Percentiles rank a stretch among this genome's conserved stretches.
phyloP scores from a whole-genome alignment of 352 stramenopile genomes.

The Phytophthora cryptogea region DNA sequence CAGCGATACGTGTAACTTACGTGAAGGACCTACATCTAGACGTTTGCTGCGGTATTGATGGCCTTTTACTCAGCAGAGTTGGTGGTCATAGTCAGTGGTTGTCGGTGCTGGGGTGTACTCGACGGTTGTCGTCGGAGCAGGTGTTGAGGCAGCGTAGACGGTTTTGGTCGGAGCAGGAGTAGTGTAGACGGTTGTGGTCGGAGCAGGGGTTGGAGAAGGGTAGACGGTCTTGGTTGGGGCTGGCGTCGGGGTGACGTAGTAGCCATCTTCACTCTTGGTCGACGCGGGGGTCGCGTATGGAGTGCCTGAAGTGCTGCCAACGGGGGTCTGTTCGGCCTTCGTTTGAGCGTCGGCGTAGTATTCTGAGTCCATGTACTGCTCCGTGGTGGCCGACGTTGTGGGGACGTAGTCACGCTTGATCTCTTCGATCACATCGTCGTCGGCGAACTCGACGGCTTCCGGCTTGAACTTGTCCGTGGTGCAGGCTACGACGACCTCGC shows the following conservation, averaged over 20 bases:
- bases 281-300: conserved; percentile 4
- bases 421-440: conserved; percentile 30
- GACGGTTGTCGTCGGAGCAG: not conserved
- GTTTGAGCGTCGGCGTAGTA: conserved; percentile 32
- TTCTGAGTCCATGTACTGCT: conserved; percentile 33
- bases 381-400: conserved; percentile 13
- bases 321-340: conserved; percentile 19
- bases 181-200: not conserved
- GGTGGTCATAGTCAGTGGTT: conserved; percentile 6
- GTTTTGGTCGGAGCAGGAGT: conserved; percentile 1
- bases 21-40: not conserved
- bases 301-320: conserved; percentile 4
- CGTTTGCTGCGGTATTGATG: not conserved
- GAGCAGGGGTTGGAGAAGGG: conserved; percentile 1
- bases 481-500: conserved; percentile 41
- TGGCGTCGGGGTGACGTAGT: conserved; percentile 1
- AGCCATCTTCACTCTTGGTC: not conserved
- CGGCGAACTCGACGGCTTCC: conserved; percentile 34
- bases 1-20: not conserved
- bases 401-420: conserved; percentile 37
- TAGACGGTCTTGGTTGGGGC: not conserved
- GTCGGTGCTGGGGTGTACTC: not conserved
- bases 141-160: not conserved
- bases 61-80: conserved; percentile 13
- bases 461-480: conserved; percentile 44